A percentile compares a stretch with the other conserved stretches of the same genome.
Conservation (phyloP, 768 basidiomycete genomes). For the Leccinum sublutescens region DNA sequence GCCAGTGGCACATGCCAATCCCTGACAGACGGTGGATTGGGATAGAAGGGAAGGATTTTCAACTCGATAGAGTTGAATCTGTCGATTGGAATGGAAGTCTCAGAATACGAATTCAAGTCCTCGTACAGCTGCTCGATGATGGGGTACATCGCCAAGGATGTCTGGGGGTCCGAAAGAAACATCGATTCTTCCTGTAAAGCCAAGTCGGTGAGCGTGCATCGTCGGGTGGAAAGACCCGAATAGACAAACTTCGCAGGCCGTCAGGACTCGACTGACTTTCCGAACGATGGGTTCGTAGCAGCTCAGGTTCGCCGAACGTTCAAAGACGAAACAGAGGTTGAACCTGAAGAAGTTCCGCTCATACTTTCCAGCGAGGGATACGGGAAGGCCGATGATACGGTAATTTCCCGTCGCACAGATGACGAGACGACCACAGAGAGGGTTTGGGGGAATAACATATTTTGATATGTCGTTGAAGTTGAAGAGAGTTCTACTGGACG, state of each 20-base stretch:
- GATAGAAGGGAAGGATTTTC: slow-evolving; percentile 95
- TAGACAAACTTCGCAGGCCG: slow-evolving; percentile 77
- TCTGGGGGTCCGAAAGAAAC: slow-evolving; percentile 76
- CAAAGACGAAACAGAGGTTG: slow-evolving; percentile 97
- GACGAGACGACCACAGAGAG: slow-evolving; percentile 85
- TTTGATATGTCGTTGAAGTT: slow-evolving; percentile 90
- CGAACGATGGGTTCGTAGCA: slow-evolving; percentile 96
- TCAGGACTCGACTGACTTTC: slow-evolving; percentile 88
- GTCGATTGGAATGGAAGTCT: slow-evolving; percentile 90
- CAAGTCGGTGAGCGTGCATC: slow-evolving; percentile 4
- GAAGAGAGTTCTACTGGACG: slow-evolving; percentile 58
- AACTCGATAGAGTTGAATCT: slow-evolving; percentile 92
- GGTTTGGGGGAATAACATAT: slow-evolving; percentile 88
- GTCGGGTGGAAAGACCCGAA: neutral
- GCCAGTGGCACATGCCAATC: slow-evolving; percentile 97
- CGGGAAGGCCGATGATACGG: slow-evolving; percentile 91
- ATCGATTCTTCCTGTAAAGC: slow-evolving; percentile 75
- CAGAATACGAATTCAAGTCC: slow-evolving; percentile 95
- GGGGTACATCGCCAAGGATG: slow-evolving; percentile 65
- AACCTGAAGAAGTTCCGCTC: slow-evolving; percentile 87
- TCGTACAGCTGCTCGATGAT: slow-evolving; percentile 97
- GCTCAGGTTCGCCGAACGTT: slow-evolving; percentile 84
- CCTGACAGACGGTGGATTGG: slow-evolving; percentile 84
- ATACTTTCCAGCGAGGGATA: slow-evolving; percentile 74
- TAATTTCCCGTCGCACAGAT: slow-evolving; percentile 79